Evolutionary conservation across 306 rosid genomes (phyloP).

Genomic region (Dalbergia cochinchinensis): DNA sequence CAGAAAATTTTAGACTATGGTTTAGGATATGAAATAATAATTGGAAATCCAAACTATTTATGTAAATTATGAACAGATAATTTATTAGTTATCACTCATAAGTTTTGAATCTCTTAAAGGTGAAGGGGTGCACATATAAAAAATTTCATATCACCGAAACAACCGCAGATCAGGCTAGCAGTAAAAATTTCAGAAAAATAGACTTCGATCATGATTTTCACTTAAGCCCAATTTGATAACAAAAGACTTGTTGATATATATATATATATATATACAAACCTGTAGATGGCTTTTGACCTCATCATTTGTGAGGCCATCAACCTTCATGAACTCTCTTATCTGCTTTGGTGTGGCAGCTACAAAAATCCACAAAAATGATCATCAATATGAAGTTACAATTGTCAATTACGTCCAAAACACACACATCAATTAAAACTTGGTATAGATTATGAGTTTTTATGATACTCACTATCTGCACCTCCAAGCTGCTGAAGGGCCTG

Average conservation of each 20-base stretch:
- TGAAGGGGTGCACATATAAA: not conserved
- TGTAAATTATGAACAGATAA: slow-evolving; percentile 22
- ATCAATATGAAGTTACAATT: slow-evolving; percentile 14
- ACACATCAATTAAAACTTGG: not conserved
- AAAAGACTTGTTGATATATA: not conserved
- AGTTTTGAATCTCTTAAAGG: slow-evolving; percentile 1
- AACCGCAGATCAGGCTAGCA: not conserved
- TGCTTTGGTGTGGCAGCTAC: slow-evolving; percentile 98
- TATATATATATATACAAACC: slow-evolving; percentile 57
- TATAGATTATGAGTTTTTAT: not conserved
- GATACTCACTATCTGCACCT: slow-evolving; percentile 77
- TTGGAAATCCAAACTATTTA: slow-evolving; percentile 15
- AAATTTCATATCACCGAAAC: slow-evolving; percentile 4
- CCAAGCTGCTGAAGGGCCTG: slow-evolving; percentile 92
- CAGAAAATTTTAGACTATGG: not conserved
- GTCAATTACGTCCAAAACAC: slow-evolving; percentile 4
- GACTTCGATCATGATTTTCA: not conserved
- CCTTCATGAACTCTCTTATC: slow-evolving; percentile 89
- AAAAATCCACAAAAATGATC: slow-evolving; percentile 26
- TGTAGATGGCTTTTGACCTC: slow-evolving; percentile 99
- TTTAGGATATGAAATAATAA: slow-evolving; percentile 18
- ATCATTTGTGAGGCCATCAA: slow-evolving; percentile 95
- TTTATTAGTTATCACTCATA: not conserved
- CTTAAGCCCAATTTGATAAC: slow-evolving; percentile 11
- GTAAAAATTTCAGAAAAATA: not conserved